Base-by-base conservation (phyloP, 345 rosid genomes). In the Bruguiera gymnorhiza region DNA sequence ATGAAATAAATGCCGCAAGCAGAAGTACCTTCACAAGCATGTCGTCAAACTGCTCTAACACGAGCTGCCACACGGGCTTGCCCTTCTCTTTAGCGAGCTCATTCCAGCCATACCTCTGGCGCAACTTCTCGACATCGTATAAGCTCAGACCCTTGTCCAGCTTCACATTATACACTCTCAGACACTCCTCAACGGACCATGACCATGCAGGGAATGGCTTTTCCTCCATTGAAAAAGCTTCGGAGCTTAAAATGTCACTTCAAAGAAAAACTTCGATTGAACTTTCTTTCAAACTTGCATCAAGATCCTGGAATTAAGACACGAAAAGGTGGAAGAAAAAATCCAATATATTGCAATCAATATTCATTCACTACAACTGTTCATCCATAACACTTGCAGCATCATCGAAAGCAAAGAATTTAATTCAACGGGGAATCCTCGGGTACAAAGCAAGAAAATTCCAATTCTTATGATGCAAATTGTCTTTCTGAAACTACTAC, bases 61-160 rank as follows among this genome's bases (percentile, higher is more conserved):
- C 82, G 1, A 88, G 87, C 50, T 62, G 83, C 98, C 98, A 93
- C 43, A 93, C 74, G 23, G 98, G 96, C 60, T 86, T 87, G 26
- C 97, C 97, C 81, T 90, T 87, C 84, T 85, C 93, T 78, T 86
- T 93, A 26, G 87, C 79, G 5, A 93, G 98, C 73, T 93, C 98
- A 73, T 93, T 93, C 87, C 87, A 87, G 15, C 97, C 96, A 62
- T 84, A 76, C 58, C 79, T 86, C 73, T 82, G 82, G 6, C 83
- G 90, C 67, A 79, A 86, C 82, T 70, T 89, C 82, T 86, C 86
- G 27, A 83, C 97, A 64, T 93, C 93, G 54, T 80, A 72, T 57
- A 71, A 71, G 64, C 80, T 76, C 68, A 90, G 67, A 74, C 98
- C 98, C 72, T 81, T 85, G 37, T 90, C 96, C 53, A 82, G 72